A percentile compares a stretch with the other conserved stretches of the same genome.
phyloP scores from a whole-genome alignment of 2,329 filamentous ascomycete genomes.

The Microascus cirrosus region DNA sequence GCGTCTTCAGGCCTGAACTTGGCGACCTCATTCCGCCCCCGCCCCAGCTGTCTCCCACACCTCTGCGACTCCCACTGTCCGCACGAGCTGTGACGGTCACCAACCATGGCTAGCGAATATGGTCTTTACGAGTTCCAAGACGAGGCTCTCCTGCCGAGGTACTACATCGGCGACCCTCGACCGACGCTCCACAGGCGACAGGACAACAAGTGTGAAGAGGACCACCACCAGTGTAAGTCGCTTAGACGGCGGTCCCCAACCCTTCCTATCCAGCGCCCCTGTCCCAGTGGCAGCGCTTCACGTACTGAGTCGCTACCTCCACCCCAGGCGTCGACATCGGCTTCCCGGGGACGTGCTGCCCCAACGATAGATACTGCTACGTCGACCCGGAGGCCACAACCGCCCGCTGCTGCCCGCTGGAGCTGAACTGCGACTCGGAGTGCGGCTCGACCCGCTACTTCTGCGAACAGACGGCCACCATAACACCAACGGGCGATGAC shows the following conservation, averaged over 20 bases:
- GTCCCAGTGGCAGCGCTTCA: not conserved
- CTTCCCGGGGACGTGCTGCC: constrained; percentile 25
- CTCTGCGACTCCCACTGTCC: not conserved
- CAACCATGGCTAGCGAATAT: not conserved
- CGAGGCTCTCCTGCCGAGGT: constrained; percentile 15
- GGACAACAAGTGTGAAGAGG: constrained; percentile 13
- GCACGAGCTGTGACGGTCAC: not conserved
- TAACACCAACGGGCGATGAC: constrained; percentile 2
- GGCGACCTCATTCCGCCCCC: not conserved
- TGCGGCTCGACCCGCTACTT: constrained; percentile 21
- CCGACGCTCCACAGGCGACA: constrained; percentile 16
- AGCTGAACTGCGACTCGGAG: constrained; percentile 25
- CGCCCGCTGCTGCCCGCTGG: constrained; percentile 29
- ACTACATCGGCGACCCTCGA: constrained; percentile 15
- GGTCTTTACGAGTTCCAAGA: constrained; percentile 1
- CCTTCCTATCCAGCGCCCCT: not conserved
- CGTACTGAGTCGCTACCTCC: not conserved
- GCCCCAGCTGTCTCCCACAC: not conserved
- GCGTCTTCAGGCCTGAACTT: not conserved
- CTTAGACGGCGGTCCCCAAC: not conserved
- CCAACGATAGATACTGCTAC: constrained; percentile 33
- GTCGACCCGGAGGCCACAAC: constrained; percentile 18
- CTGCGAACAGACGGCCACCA: constrained; percentile 13
- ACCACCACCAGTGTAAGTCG: constrained; percentile 19
- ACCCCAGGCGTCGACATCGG: constrained; percentile 29